A percentile compares a stretch with the other conserved stretches of the same genome.
These are phyloP conservation scores for Fraxinus quadrangulata DNA, from an alignment of 257 asterid species.

Conservation along the genomic window DNA sequence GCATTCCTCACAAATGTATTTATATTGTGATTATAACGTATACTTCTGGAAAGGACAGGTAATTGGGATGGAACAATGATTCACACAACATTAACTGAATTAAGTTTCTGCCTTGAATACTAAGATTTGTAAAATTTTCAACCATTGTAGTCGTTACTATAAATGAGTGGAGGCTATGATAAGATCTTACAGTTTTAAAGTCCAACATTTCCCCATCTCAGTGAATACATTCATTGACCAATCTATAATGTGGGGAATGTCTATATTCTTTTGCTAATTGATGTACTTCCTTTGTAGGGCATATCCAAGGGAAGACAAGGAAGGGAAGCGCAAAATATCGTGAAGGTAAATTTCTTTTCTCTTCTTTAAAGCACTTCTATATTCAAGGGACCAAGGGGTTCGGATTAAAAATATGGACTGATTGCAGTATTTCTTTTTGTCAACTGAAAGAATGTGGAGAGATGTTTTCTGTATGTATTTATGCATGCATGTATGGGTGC, in stretches of 20 bases:
- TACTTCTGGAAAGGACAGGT: background rate
- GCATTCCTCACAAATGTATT: background rate
- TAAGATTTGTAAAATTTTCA: background rate
- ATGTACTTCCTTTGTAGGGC: constrained; percentile 45
- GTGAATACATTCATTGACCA: constrained; percentile 2
- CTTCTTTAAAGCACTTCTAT: background rate
- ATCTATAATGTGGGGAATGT: background rate
- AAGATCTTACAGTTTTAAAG: background rate
- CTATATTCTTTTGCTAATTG: constrained; percentile 12
- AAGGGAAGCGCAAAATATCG: constrained; percentile 82
- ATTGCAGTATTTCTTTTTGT: background rate
- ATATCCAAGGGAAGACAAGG: constrained; percentile 94
- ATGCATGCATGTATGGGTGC: background rate
- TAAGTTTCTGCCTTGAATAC: background rate
- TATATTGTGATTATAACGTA: background rate
- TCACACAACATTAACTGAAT: background rate
- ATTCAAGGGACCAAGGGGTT: background rate
- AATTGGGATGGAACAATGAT: background rate
- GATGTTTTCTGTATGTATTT: background rate
- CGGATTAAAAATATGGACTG: background rate
- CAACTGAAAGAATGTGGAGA: background rate
- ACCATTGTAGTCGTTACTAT: background rate
- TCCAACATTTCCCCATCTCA: background rate
- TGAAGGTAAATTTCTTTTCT: constrained; percentile 51
- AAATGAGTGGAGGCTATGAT: background rate